These are phyloP conservation scores for Daldinia eschscholtzii DNA, from an alignment of 2,329 filamentous ascomycete genomes.

Conservation along the genomic window DNA sequence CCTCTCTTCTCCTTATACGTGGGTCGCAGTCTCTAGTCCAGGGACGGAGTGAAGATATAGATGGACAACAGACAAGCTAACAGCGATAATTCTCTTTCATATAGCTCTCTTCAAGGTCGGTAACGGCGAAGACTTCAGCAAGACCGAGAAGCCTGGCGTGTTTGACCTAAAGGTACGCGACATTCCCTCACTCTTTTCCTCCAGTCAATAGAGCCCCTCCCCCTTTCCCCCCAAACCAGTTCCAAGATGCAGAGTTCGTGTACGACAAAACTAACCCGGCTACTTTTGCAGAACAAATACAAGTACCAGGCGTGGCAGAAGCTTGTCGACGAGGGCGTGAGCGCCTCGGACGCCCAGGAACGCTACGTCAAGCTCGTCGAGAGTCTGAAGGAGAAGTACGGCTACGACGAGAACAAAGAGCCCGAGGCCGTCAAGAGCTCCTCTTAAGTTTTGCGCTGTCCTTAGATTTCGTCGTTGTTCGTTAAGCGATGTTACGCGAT, in stretches of 20 bases:
- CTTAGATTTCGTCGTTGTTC: background rate
- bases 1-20: slow-evolving; percentile 3
- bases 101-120: slow-evolving; percentile 71
- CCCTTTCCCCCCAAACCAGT: background rate
- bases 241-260: background rate
- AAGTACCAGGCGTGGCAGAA: slow-evolving; percentile 85
- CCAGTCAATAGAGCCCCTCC: background rate
- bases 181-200: background rate
- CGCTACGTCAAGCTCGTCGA: slow-evolving; percentile 81
- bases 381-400: slow-evolving; percentile 76
- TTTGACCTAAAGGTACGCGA: slow-evolving; percentile 75
- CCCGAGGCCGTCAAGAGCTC: slow-evolving; percentile 65
- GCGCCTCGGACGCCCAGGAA: slow-evolving; percentile 76
- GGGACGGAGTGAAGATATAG: background rate
- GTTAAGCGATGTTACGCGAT: slow-evolving; percentile 18
- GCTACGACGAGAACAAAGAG: slow-evolving; percentile 73
- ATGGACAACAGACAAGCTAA: slow-evolving; percentile 20
- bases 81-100: background rate
- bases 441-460: slow-evolving; percentile 16
- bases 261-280: slow-evolving; percentile 16
- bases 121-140: slow-evolving; percentile 67
- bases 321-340: slow-evolving; percentile 72
- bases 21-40: background rate
- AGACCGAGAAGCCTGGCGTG: slow-evolving; percentile 72
- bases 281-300: slow-evolving; percentile 73